Evolutionary conservation across 805 yeast genomes (phyloP), one percentile per base, ranked within the genome.

Genomic region (Spathaspora passalidarum): DNA sequence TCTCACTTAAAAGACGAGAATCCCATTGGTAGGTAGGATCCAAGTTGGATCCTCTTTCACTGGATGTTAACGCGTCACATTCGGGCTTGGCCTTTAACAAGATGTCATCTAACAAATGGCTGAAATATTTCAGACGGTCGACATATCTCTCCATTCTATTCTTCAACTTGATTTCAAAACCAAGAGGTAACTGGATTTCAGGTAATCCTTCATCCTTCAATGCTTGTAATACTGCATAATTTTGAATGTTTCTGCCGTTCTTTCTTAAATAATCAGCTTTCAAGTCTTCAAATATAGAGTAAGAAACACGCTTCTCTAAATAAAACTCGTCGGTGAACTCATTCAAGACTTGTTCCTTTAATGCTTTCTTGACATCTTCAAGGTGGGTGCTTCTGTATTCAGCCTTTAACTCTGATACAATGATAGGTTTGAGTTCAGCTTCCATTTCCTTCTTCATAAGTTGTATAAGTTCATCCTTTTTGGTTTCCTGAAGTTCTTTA

Each of bases 21-120:
- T 47, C 46, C 39, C 42, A 39, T 40, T 51, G 51, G 23, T 34
- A 47, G 13, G 49, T 45, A n/a, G 49, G 47, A 10, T 43, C 23
- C 2, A 51, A 19, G 17, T 34, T 32, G 2, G 35, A 20, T 11
- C 65, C 49, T 40, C 45, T 55, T 6, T 62, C 62, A 3, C 39
- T 32, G 0, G 57, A 52, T 19, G 49, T 48, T 8, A 52, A 38
- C 3, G 42, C 26, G 17, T 40, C 46, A 19, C 48, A 40, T 34
- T 38, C 19, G 8, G 56, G 54, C 26, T 41, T 45, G 34, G 48
- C 35, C 2, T 43, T 44, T 11, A 49, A 18, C 18, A 51, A 38
- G 13, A 49, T 32, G 21, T 51, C 51, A 4, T 47, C 32, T 13
- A 51, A 39, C 16, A 51, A 21, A 29, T 44, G 38, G 11, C 22